Evolutionary conservation across 257 asterid genomes (phyloP).

Genomic region (Solanum tarijense): DNA sequence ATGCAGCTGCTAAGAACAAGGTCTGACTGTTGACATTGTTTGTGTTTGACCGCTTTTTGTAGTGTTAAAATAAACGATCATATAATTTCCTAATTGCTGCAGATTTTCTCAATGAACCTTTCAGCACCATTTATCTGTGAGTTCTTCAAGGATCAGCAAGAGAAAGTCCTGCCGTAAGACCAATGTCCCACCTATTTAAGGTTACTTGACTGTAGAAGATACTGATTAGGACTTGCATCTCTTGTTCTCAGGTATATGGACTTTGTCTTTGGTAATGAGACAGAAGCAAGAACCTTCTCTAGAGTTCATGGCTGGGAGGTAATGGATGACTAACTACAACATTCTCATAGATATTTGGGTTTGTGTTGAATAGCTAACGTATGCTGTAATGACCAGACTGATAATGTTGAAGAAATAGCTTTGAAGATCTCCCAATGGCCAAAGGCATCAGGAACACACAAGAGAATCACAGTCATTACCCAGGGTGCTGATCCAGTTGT

Average conservation of each 20-base stretch:
- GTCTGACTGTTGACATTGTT: constrained; percentile 15
- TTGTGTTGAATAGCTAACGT: background rate
- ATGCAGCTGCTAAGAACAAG: constrained; percentile 88
- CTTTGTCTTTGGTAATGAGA: constrained; percentile 85
- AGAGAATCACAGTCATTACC: constrained; percentile 75
- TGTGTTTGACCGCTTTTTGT: background rate
- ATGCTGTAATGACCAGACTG: constrained; percentile 50
- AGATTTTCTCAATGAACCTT: constrained; percentile 77
- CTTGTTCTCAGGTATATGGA: constrained; percentile 54
- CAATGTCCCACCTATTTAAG: background rate
- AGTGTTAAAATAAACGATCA: background rate
- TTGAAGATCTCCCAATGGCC: constrained; percentile 83
- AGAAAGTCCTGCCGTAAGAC: constrained; percentile 68
- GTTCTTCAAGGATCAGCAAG: constrained; percentile 84
- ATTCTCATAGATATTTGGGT: background rate
- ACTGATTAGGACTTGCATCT: constrained; percentile 9
- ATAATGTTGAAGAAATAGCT: constrained; percentile 83
- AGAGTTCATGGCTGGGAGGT: constrained; percentile 99
- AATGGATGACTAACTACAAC: constrained; percentile 8
- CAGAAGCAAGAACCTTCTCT: constrained; percentile 87
- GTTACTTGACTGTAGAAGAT: background rate
- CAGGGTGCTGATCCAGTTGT: constrained; percentile 96
- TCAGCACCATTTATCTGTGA: constrained; percentile 96
- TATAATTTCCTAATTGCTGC: background rate
- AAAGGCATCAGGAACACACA: constrained; percentile 77